phyloP scores from a whole-genome alignment of 1,139 yeast genomes.

The Hansenula sp. region DNA sequence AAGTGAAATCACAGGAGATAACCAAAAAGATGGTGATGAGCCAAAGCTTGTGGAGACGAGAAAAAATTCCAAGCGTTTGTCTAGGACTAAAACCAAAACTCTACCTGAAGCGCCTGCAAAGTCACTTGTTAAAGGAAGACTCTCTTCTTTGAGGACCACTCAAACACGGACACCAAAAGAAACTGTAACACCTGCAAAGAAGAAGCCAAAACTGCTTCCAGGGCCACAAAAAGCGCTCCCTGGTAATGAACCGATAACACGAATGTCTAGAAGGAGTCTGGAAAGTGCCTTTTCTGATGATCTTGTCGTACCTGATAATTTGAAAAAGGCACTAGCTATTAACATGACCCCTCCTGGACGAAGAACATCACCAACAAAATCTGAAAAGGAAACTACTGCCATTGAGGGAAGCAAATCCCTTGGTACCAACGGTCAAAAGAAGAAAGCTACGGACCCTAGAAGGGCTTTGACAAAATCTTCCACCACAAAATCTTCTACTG shows the following conservation, averaged over 20 bases:
- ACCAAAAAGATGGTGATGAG: too few relatives aligned
- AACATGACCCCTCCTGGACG: conserved; percentile 2
- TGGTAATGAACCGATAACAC: neutral
- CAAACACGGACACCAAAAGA: too few relatives aligned
- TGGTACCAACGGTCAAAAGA: neutral
- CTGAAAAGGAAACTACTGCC: neutral
- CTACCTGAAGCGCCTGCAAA: too few relatives aligned
- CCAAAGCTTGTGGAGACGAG: too few relatives aligned
- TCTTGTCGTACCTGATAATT: neutral
- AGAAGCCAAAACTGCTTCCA: neutral
- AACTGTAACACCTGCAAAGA: too few relatives aligned
- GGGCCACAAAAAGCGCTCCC: neutral
- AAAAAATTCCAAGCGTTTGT: too few relatives aligned
- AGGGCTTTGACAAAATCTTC: neutral
- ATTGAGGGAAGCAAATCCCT: neutral
- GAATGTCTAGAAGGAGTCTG: neutral
- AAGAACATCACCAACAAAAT: neutral
- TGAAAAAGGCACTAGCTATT: neutral
- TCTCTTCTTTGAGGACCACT: too few relatives aligned
- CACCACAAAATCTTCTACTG: neutral
- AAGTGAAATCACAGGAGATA: too few relatives aligned
- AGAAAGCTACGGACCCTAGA: neutral
- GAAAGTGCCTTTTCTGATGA: neutral
- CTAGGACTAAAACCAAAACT: too few relatives aligned
- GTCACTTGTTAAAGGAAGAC: too few relatives aligned